Evolutionary conservation across 768 basidiomycete species (phyloP), one percentile per base, ranked within the genome.

Genomic region (Pisolithus marmoratus): DNA sequence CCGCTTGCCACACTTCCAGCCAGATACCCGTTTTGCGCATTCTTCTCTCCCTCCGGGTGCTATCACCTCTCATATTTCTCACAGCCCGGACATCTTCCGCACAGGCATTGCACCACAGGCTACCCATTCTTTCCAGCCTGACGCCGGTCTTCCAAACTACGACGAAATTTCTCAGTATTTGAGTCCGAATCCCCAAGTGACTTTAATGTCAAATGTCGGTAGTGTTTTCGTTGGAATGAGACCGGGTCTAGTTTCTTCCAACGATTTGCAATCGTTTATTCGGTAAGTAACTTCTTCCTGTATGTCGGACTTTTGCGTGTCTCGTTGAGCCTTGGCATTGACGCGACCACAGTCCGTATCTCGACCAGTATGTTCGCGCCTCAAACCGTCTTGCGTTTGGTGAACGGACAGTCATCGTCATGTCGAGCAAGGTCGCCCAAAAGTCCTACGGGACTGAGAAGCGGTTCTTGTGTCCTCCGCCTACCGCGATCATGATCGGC

Each of bases 361-460:
- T 93, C 57, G 88, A 91, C 54, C 86, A 89, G 60, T 97, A 93
- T 65, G 81, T 94, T 47, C 80, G 84, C 31, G 82, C 93, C 20
- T 76, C 82, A 37, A 95, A 95, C 65, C 81, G 94, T 27, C 79
- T 96, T 43, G 88, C 87, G 1, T 87, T 87, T 60, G 95, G 95
- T 47, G 95, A 97, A 67, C 83, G 93, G 45, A 92, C 93, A 4
- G 82, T 98, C 54, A 88, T 97, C 54, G 88, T 98, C 60, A 94
- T 96, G 90, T 94, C 92, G n/a, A 92, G 89, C 65, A 93, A 89
- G 63, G 94, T 97, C 27, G 95, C 92, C 3, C 95, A 98, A 75
- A 95, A 97, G 65, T 93, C 90, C 8, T 98, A 97, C 65, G 94
- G 94, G 36, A 93, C 87, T 17, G 94, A 97, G 69, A 96, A 96